phyloP scores from a whole-genome alignment of 345 rosid species.

The Eucalyptus paniculata region DNA sequence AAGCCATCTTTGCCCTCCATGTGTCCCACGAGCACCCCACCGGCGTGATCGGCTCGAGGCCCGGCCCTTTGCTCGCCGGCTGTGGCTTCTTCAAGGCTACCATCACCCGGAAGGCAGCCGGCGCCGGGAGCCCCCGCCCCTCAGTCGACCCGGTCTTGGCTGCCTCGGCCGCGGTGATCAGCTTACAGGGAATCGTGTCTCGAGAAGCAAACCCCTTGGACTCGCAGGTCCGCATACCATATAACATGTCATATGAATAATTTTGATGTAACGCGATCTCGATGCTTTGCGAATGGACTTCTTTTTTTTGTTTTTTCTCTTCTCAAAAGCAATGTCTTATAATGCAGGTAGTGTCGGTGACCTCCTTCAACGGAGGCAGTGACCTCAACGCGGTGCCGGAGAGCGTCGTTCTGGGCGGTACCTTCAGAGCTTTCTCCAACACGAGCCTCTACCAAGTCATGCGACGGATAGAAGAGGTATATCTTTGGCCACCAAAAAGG shows the following conservation, averaged over 20 bases:
- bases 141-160: conserved; percentile 46
- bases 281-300: neutral
- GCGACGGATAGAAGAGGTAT: conserved; percentile 61
- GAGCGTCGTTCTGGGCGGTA: conserved; percentile 54
- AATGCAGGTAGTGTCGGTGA: conserved; percentile 3
- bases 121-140: conserved; percentile 4
- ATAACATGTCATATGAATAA: neutral
- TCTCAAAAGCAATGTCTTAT: neutral
- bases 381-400: conserved; percentile 35
- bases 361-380: conserved; percentile 54
- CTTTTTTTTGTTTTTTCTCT: neutral
- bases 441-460: conserved; percentile 55
- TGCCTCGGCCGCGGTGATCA: conserved; percentile 67
- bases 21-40: conserved; percentile 81
- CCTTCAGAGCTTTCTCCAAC: conserved; percentile 77
- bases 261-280: neutral
- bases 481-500: neutral
- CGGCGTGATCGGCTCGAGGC: conserved; percentile 66
- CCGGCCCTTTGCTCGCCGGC: conserved; percentile 84
- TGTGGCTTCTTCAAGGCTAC: conserved; percentile 78
- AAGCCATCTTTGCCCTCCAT: conserved; percentile 76
- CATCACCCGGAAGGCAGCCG: conserved; percentile 16
- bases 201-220: conserved; percentile 86
- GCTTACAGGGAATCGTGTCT: conserved; percentile 78
- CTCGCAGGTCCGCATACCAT: conserved; percentile 33